Evolutionary conservation across 176 grass and related monocot species (phyloP).

Genomic region (Microstegium vimineum): DNA sequence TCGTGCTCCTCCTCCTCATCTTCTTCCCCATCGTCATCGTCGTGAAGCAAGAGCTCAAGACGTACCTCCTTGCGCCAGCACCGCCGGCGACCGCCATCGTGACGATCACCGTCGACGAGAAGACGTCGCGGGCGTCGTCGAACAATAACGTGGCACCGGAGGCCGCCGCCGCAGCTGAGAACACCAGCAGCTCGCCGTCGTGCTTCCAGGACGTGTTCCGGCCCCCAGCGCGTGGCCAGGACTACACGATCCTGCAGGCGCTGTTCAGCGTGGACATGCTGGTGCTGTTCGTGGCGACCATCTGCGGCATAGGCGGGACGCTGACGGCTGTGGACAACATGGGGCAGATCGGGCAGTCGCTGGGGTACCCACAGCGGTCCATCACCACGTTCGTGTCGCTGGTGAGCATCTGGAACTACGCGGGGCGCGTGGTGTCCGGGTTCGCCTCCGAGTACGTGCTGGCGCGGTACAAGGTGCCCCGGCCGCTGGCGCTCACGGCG

Average conservation of each 20-base stretch:
- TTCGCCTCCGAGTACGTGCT: too few species aligned
- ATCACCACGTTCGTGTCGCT: too few species aligned
- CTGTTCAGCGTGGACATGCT: constrained; percentile 76
- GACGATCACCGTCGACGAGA: neutral
- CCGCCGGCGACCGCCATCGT: neutral
- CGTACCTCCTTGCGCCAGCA: neutral
- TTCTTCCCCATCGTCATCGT: constrained; percentile 65
- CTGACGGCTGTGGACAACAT: too few species aligned
- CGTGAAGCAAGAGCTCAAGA: constrained; percentile 50
- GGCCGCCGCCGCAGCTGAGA: too few species aligned
- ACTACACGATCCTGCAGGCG: constrained; percentile 79
- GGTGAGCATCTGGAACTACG: too few species aligned
- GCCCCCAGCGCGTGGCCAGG: constrained; percentile 48
- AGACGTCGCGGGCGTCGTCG: neutral
- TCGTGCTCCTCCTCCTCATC: constrained; percentile 59
- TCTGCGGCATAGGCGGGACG: too few species aligned
- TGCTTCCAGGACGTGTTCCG: constrained; percentile 40
- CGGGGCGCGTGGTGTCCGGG: too few species aligned
- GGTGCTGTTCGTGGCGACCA: too few species aligned
- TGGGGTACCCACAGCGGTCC: too few species aligned
- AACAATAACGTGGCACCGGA: too few species aligned
- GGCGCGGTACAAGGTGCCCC: too few species aligned
- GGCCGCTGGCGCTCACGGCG: constrained; percentile 31
- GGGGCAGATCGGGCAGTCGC: too few species aligned
- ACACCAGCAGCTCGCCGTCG: neutral